Conservation (phyloP, 75 land plant genomes). For the Ceratopteris richardii region DNA sequence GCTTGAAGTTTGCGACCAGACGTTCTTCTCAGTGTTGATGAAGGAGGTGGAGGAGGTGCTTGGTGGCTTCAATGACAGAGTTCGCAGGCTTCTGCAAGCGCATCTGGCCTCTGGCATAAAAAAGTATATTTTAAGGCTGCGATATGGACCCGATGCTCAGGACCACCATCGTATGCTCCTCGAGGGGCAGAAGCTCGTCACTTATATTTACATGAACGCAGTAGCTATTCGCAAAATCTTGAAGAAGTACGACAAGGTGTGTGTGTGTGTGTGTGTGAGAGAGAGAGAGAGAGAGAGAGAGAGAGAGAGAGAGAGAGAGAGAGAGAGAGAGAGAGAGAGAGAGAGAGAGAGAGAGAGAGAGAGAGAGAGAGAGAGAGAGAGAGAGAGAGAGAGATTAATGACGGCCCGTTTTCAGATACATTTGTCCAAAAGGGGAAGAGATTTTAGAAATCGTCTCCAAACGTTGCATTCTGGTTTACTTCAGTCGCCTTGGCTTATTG, state of each 20-base stretch:
- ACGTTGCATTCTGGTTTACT: slow-evolving; percentile 58
- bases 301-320: no score
- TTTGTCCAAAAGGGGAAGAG: slow-evolving; percentile 51
- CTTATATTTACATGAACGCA: slow-evolving; percentile 71
- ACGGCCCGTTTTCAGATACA: slow-evolving; percentile 58
- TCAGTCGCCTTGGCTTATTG: slow-evolving; percentile 81
- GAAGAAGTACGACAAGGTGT: slow-evolving; percentile 86
- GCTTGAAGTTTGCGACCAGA: slow-evolving; percentile 74
- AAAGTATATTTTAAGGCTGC: slow-evolving; percentile 36
- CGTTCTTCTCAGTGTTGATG: slow-evolving; percentile 55
- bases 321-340: no score
- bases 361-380: no score
- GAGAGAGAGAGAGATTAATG: no score
- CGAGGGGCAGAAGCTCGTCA: slow-evolving; percentile 55
- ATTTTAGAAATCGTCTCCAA: slow-evolving; percentile 48
- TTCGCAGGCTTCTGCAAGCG: slow-evolving; percentile 45
- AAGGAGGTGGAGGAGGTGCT: slow-evolving; percentile 58
- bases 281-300: no score
- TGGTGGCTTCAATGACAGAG: slow-evolving; percentile 59
- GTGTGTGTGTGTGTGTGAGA: no score
- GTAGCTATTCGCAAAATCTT: slow-evolving; percentile 70
- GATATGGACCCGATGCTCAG: slow-evolving; percentile 25
- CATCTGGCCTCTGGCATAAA: slow-evolving; percentile 44
- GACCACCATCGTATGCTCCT: slow-evolving; percentile 33
- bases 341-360: no score